phyloP scores from a whole-genome alignment of 2,329 filamentous ascomycete genomes.

The Neobulgaria alba region DNA sequence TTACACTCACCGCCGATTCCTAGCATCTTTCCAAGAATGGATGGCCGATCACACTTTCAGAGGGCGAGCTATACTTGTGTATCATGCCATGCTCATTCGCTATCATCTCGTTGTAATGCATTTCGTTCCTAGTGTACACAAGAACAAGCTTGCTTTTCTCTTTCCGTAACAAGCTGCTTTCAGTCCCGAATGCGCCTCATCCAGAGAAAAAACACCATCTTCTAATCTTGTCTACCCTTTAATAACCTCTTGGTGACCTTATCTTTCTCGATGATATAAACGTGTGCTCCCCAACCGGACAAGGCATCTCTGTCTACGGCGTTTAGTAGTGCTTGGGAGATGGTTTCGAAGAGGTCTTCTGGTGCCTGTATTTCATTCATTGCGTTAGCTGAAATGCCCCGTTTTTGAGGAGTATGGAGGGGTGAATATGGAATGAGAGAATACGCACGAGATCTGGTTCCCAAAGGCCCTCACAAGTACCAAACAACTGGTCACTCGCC shows the following conservation, averaged over 20 bases:
- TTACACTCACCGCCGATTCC: too few relatives aligned
- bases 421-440: too few relatives aligned
- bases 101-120: slow-evolving; percentile 13
- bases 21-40: too few relatives aligned
- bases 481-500: slow-evolving; percentile 94
- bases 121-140: slow-evolving; percentile 23
- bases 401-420: too few relatives aligned
- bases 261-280: slow-evolving; percentile 99
- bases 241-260: slow-evolving; percentile 98
- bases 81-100: background rate
- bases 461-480: slow-evolving; percentile 97
- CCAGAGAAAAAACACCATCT: slow-evolving; percentile 2
- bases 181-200: slow-evolving; percentile 6
- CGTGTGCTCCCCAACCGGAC: slow-evolving; percentile 95
- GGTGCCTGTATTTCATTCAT: slow-evolving; percentile 58
- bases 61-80: too few relatives aligned
- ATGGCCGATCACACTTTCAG: too few relatives aligned
- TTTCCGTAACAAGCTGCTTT: background rate
- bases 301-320: slow-evolving; percentile 94
- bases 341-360: slow-evolving; percentile 95
- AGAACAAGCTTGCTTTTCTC: slow-evolving; percentile 10
- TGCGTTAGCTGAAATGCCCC: too few relatives aligned
- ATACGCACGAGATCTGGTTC: slow-evolving; percentile 83
- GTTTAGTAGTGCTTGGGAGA: slow-evolving; percentile 91
- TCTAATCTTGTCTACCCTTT: slow-evolving; percentile 91